Conservation (phyloP, 2,329 filamentous ascomycete species). For the Ophiostoma novo-ulmi region DNA sequence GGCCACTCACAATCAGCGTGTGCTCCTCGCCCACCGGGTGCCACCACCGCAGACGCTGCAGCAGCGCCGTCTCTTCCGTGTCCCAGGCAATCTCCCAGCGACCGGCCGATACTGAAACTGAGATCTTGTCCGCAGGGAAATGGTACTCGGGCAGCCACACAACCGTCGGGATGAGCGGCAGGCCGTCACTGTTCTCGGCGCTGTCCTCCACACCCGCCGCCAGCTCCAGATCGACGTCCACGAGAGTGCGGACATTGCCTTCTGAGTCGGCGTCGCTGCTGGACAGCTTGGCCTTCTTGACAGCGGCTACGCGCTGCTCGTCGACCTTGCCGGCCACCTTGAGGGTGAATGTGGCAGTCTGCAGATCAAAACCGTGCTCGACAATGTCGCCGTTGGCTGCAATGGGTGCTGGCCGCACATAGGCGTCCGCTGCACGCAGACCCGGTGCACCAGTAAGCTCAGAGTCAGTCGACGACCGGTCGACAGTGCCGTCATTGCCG, state of each 20-base stretch:
- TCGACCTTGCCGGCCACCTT: conserved; percentile 45
- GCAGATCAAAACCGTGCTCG: conserved; percentile 75
- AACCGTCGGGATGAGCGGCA: conserved; percentile 56
- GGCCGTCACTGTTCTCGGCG: conserved; percentile 11
- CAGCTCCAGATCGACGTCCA: conserved; percentile 15
- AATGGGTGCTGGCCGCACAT: conserved; percentile 78
- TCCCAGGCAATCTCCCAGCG: conserved; percentile 82
- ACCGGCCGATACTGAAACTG: conserved; percentile 72
- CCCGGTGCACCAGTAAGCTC: conserved; percentile 61
- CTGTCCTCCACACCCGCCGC: not conserved
- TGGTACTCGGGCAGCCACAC: conserved; percentile 89
- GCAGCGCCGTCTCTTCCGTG: conserved; percentile 60
- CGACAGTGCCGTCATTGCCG: not conserved
- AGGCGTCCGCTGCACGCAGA: conserved; percentile 87
- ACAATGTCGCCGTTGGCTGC: conserved; percentile 65
- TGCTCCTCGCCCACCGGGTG: conserved; percentile 80
- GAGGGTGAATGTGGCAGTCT: conserved; percentile 70
- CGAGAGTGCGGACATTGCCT: conserved; percentile 7
- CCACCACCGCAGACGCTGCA: conserved; percentile 88
- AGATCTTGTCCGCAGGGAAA: conserved; percentile 69
- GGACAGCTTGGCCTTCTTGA: not conserved
- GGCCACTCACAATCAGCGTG: conserved; percentile 67
- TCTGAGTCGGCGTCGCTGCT: not conserved
- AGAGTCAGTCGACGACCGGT: conserved; percentile 34
- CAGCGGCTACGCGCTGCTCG: conserved; percentile 14